Evolutionary conservation across 192 early-diverging fungal genomes (phyloP).

Genomic region (Lobosporangium transversale): DNA sequence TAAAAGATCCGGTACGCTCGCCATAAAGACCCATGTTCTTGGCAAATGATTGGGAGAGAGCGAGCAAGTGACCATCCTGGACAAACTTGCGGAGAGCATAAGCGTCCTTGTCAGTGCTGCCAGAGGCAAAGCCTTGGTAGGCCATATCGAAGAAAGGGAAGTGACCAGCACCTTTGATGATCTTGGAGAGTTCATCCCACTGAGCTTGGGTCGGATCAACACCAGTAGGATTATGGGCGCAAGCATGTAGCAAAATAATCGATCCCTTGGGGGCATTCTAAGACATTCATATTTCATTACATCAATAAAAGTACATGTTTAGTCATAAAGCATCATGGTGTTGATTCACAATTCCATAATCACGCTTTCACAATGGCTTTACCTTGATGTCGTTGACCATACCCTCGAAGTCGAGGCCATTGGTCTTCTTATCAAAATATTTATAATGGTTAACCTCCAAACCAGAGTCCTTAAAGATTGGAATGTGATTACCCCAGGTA

Average conservation of each 20-base stretch:
- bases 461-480: constrained; percentile 92
- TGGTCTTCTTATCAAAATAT: constrained; percentile 95
- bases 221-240: constrained; percentile 99
- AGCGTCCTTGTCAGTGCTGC: constrained; percentile 88
- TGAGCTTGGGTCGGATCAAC: constrained; percentile 95
- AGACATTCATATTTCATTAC: neutral
- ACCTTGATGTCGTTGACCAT: constrained; percentile 92
- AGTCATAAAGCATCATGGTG: neutral
- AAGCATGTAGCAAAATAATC: constrained; percentile 94
- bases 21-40: constrained; percentile 99
- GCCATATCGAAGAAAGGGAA: constrained; percentile 99
- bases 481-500: constrained; percentile 97
- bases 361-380: no score
- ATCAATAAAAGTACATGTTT: neutral
- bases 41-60: constrained; percentile 95
- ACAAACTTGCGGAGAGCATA: constrained; percentile 95
- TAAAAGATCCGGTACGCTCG: constrained; percentile 95
- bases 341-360: no score
- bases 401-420: constrained; percentile 91
- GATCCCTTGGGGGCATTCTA: constrained; percentile 87
- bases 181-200: constrained; percentile 88
- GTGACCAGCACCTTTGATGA: constrained; percentile 82
- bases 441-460: constrained; percentile 88
- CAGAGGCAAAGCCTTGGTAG: constrained; percentile 99
- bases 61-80: constrained; percentile 75